phyloP scores from a whole-genome alignment of 108 stramenopile genomes.

The Discostella stelligeroides region DNA sequence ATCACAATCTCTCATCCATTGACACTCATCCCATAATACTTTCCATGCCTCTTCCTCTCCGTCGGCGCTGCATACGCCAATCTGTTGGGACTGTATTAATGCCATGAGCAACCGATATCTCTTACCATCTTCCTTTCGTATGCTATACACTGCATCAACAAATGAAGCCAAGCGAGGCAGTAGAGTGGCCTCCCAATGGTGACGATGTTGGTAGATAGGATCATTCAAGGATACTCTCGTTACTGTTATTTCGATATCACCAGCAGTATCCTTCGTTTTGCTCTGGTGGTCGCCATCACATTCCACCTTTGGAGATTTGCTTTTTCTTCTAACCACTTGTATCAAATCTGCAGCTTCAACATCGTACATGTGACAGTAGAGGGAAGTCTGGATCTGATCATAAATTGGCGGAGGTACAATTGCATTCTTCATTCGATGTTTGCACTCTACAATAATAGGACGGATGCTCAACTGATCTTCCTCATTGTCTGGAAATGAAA shows the following conservation, averaged over 20 bases:
- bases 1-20: constrained; percentile 66
- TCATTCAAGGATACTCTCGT: constrained; percentile 71
- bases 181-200: constrained; percentile 59
- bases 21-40: constrained; percentile 56
- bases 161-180: constrained; percentile 74
- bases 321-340: constrained; percentile 62
- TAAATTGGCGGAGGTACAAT: constrained; percentile 69
- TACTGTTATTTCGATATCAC: constrained; percentile 55
- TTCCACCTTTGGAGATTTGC: constrained; percentile 14
- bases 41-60: constrained; percentile 44
- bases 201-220: constrained; percentile 55
- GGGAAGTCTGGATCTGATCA: constrained; percentile 78
- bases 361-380: constrained; percentile 80
- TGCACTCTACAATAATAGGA: constrained; percentile 78
- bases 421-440: constrained; percentile 77
- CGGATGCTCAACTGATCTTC: constrained; percentile 52
- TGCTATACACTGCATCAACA: constrained; percentile 69
- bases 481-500: constrained; percentile 42
- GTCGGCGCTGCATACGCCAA: constrained; percentile 1
- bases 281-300: background rate
- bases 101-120: constrained; percentile 65
- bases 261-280: constrained; percentile 1
- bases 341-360: constrained; percentile 70
- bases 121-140: constrained; percentile 65
- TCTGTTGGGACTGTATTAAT: constrained; percentile 17